phyloP scores from a whole-genome alignment of 2,329 filamentous ascomycete species.

The Penicillium olsonii region DNA sequence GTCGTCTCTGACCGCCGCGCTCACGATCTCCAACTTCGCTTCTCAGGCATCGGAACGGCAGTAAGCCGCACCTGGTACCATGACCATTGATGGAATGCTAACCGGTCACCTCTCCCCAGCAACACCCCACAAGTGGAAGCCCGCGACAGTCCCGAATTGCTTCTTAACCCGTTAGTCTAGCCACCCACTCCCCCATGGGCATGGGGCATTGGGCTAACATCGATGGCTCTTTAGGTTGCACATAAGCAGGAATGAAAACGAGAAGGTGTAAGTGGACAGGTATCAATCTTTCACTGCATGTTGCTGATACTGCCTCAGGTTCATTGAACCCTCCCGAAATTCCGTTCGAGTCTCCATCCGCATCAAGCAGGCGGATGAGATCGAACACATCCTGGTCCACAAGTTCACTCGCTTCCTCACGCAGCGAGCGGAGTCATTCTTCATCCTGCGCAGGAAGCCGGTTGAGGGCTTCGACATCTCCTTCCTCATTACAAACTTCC shows the following conservation, averaged over 20 bases:
- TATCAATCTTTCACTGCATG: background rate
- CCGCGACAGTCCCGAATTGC: slow-evolving; percentile 85
- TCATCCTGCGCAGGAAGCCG: slow-evolving; percentile 91
- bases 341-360: slow-evolving; percentile 96
- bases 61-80: background rate
- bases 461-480: slow-evolving; percentile 99
- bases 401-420: slow-evolving; percentile 98
- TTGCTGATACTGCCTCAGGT: background rate
- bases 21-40: slow-evolving; percentile 94
- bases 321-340: slow-evolving; percentile 93
- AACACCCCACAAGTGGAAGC: slow-evolving; percentile 98
- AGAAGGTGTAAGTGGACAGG: slow-evolving; percentile 70
- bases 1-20: slow-evolving; percentile 87
- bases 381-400: slow-evolving; percentile 85
- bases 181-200: background rate
- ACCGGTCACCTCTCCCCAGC: slow-evolving; percentile 43
- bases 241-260: slow-evolving; percentile 93
- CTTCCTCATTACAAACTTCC: slow-evolving; percentile 97
- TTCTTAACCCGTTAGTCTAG: slow-evolving; percentile 69
- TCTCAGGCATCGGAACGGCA: slow-evolving; percentile 91
- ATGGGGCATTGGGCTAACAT: slow-evolving; percentile 2
- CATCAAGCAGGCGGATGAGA: slow-evolving; percentile 99
- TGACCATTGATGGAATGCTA: background rate
- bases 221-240: slow-evolving; percentile 52
- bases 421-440: slow-evolving; percentile 94